Base-by-base conservation (phyloP, 1,284 basidiomycete species). In the Leccinum fuscescens region DNA sequence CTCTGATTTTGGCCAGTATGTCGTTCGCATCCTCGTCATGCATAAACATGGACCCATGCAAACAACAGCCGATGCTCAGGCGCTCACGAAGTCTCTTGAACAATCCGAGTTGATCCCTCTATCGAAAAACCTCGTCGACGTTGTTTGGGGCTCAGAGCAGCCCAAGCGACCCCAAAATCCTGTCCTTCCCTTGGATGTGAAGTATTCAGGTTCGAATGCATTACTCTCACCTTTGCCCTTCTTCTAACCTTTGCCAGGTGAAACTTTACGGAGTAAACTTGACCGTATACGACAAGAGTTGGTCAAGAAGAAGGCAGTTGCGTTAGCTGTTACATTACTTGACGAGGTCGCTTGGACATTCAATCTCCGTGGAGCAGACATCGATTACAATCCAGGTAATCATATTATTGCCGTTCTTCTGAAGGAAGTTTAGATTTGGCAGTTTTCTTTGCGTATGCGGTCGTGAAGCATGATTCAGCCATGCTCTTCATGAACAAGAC, bases 281-380 rank as follows among this genome's bases (percentile, higher is more conserved):
- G 73, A 74, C n/a, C 76, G 78, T 31, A 73, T 94, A 1, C 81
- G 92, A 20, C 82, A 85, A 60, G 85, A 89, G 64, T 69, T 95
- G 56, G 69, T 69, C 58, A 87, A 87, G 77, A 83, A 85, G 65
- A 84, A 89, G 14, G 81, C 82, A 1, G 81, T 83, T 35, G 89
- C 89, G 1, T 76, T 91, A 44, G 86, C 95, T 4, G 82, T 96
- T 8, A 89, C 82, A 22, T 86, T 89, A 79, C 83, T 98, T 7
- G 94, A 96, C 72, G 94, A 96, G 71, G 85, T 94, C 51, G 93
- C 93, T 0, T 95, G 96, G 96, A 73, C 97, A 31, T 94, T 98
- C 78, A 98, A 98, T 76, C 79, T 99, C 49, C 88, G 96, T 62
- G 95, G 96, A 1, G 86, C 87, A 2, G 96, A 98, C 73, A 96